Conservation (phyloP, 164 flowering plant genomes). For the Vitis rotundifolia region DNA sequence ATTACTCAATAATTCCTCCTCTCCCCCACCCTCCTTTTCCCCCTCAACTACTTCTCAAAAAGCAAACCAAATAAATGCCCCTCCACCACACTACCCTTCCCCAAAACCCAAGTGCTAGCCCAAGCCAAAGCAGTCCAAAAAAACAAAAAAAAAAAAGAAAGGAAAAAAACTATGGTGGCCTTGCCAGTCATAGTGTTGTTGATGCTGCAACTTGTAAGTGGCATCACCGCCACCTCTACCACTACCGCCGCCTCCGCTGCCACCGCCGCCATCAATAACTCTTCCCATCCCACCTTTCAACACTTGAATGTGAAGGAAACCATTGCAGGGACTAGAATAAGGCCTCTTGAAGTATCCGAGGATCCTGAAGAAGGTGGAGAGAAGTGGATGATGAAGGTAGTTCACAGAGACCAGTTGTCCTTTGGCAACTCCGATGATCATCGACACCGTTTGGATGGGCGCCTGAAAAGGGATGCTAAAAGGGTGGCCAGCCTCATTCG, state of each 20-base stretch:
- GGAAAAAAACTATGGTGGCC: too few species aligned
- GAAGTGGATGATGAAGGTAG: constrained; percentile 34
- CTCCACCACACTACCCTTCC: constrained; percentile 2
- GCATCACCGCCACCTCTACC: constrained; percentile 15
- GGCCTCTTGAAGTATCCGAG: constrained; percentile 7
- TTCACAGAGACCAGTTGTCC: constrained; percentile 40
- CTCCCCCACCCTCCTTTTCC: background rate
- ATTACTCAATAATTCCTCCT: background rate
- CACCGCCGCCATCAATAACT: background rate
- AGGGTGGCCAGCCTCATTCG: constrained; percentile 45
- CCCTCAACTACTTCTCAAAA: constrained; percentile 1
- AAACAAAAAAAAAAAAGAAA: too few species aligned
- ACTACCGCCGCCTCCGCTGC: constrained; percentile 12
- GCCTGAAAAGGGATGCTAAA: constrained; percentile 49
- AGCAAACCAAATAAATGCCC: constrained; percentile 28
- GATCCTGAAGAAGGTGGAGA: constrained; percentile 8
- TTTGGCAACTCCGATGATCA: constrained; percentile 12
- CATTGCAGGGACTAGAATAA: constrained; percentile 13
- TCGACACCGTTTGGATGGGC: constrained; percentile 35
- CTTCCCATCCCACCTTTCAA: constrained; percentile 32
- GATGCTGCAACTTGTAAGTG: background rate
- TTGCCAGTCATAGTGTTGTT: constrained; percentile 2
- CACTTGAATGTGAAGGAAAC: constrained; percentile 41
- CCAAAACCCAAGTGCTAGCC: constrained; percentile 1
- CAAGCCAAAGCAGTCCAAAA: background rate